phyloP scores from a whole-genome alignment of 1,284 basidiomycete genomes.

The Boletellus deceptivus region DNA sequence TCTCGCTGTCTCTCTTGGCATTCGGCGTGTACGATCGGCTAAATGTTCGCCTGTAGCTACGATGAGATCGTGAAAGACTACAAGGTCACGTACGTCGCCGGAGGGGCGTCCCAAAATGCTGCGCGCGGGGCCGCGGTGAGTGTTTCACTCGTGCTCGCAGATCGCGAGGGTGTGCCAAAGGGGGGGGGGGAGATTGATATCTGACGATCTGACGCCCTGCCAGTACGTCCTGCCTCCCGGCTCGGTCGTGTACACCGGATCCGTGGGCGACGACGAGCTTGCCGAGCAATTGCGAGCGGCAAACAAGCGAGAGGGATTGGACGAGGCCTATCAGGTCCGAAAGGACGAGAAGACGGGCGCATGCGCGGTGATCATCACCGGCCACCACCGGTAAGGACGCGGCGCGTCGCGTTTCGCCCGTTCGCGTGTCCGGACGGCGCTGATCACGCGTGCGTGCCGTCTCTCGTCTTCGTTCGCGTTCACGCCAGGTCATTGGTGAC shows the following conservation, averaged over 20 bases:
- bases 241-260: conserved; percentile 94
- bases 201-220: not conserved
- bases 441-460: no score
- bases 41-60: conserved; percentile 55
- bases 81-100: conserved; percentile 89
- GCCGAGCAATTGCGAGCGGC: conserved; percentile 89
- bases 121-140: conserved; percentile 94
- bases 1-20: not conserved
- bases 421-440: no score
- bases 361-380: conserved; percentile 95
- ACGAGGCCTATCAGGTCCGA: conserved; percentile 88
- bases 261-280: conserved; percentile 90
- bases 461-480: not conserved
- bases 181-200: no score
- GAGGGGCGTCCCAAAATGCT: conserved; percentile 96
- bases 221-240: conserved; percentile 88
- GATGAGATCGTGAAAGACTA: conserved; percentile 81
- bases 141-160: conserved; percentile 17
- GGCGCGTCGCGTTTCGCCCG: not conserved
- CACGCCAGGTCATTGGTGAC: conserved; percentile 80
- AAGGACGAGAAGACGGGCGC: conserved; percentile 90
- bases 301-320: conserved; percentile 91
- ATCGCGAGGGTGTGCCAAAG: no score
- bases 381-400: conserved; percentile 72
- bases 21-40: not conserved